Base-by-base conservation (phyloP, 805 yeast species). In the Kuraishia borneana region DNA sequence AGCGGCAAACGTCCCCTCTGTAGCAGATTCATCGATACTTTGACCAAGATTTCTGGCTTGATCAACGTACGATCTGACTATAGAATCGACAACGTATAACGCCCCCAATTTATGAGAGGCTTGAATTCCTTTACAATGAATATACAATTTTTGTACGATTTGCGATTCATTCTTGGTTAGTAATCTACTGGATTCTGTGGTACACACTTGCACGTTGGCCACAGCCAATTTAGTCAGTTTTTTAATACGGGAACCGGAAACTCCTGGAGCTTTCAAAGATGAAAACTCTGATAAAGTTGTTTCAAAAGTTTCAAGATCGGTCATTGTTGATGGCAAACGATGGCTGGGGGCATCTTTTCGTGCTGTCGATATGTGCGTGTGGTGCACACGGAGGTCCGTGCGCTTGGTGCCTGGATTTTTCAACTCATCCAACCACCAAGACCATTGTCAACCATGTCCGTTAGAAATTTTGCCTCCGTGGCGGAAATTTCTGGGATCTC, bases 201-300 rank as follows among this genome's bases (percentile, higher is more conserved):
- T 41, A 42, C 44, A 38, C 41, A 54, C 61, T 39, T 51, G 57
- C 37, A 81, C 80, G 54, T 85, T 73, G 43, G 70, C 70, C 40
- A 78, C 65, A 37, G 95, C 94, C 41, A 83, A 54, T 37, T 83
- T 81, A 31, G 89, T 83, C 51, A 88, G 64, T 50, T 77, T 77
- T 56, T 83, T 83, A 58, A 89, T 92, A 62, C 96, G 85, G 36
- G 95, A 76, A 30, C 97, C 97, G 20, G 96, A 87, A 35, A 89
- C 92, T 40, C 98, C 97, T 10, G 89, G 89, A 12, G 95, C 73
- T 57, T 78, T 80, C 46, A 81, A 59, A 5, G 70, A 64, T 20
- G 70, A 62, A 35, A 73, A 52, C 48, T 71, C 76, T 42, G 62
- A 64, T 38, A 70, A 55, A 21, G 63, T 60, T 32, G 56, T 42